Percentiles rank a stretch among this genome's conserved stretches.
Evolutionary conservation across 345 rosid genomes (phyloP).

Genomic region (Anacardium occidentale): DNA sequence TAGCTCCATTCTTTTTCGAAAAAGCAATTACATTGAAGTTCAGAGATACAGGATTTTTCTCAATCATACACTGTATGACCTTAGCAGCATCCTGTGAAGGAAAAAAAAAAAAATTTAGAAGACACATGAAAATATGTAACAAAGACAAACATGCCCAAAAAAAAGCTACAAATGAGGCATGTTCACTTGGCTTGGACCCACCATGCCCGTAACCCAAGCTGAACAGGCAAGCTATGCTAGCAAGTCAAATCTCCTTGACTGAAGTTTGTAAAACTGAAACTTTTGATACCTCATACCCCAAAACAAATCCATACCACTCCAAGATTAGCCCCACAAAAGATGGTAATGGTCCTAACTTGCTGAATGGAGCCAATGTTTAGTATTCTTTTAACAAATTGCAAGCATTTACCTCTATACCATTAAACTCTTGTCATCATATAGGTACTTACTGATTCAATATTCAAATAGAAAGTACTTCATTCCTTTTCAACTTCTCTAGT

Average conservation of each 20-base stretch:
- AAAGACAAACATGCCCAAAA: slow-evolving; percentile 2
- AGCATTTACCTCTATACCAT: neutral
- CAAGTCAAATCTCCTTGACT: slow-evolving; percentile 3
- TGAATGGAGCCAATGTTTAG: neutral
- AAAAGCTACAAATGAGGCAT: neutral
- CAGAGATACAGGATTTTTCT: slow-evolving; percentile 70
- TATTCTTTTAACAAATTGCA: neutral
- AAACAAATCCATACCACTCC: neutral
- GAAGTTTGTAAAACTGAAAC: neutral
- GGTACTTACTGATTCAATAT: neutral
- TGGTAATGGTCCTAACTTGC: neutral
- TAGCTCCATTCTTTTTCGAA: slow-evolving; percentile 39
- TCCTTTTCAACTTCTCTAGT: neutral
- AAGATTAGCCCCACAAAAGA: neutral
- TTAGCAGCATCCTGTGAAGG: slow-evolving; percentile 68
- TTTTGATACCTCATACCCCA: neutral
- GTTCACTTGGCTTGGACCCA: slow-evolving; percentile 1
- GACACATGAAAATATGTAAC: neutral
- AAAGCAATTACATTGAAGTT: slow-evolving; percentile 85
- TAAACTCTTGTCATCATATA: neutral
- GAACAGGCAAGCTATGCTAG: neutral
- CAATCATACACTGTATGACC: slow-evolving; percentile 68
- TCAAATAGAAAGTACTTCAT: slow-evolving; percentile 2
- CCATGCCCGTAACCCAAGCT: no score
- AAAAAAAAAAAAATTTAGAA: neutral